Base-by-base conservation (phyloP, 2,329 filamentous ascomycete genomes). In the Monosporascus sp. region DNA sequence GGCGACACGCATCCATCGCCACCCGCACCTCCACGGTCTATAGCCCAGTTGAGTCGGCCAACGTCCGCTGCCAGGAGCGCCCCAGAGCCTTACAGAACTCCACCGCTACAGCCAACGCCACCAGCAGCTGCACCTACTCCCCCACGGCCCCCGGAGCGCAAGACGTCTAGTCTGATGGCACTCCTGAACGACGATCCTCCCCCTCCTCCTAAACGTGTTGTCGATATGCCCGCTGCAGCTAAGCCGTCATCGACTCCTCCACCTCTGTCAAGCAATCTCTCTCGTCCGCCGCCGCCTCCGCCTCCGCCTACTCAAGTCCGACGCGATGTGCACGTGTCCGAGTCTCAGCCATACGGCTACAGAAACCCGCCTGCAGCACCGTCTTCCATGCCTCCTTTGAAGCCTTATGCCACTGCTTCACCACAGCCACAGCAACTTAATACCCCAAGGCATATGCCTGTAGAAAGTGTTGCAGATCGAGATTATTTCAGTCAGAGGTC, bases 81-180 rank as follows among this genome's bases (percentile, higher is more conserved):
- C 31, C 50, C 58, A 20, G 69, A 71, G 38, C 62, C 64, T 15
- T 71, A 68, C 51, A 63, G 63, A 45, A 61, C 68, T 22, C 66
- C 69, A 15, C 66, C 66, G 57, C 57, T 65, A 18, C 72, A 70
- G 49, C 62, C 63, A n/a, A 69, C 71, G 3, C 71, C 71, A 8
- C 67, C 71, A 27, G 64, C 74, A 22, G 68, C 74, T 27, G 67
- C 74, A 39, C 65, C 77, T 41, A 59, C 68, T 6, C 65, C 72
- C 14, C 67, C 71, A 25, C 73, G 72, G 38, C 67, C 74, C 3
- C 65, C 69, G 2, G 78, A 81, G 58, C 74, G 78, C n/a, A 85
- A 85, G 70, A 83, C 77, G 7, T 84, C 82, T 15, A 85, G 73
- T 57, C 76, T 86, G 55, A 83, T 85, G 77, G 81, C 81, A 0